A percentile compares a stretch with the other conserved stretches of the same genome.
Conservation (phyloP, 2,329 filamentous ascomycete genomes). For the Neopestalotiopsis sp. region DNA sequence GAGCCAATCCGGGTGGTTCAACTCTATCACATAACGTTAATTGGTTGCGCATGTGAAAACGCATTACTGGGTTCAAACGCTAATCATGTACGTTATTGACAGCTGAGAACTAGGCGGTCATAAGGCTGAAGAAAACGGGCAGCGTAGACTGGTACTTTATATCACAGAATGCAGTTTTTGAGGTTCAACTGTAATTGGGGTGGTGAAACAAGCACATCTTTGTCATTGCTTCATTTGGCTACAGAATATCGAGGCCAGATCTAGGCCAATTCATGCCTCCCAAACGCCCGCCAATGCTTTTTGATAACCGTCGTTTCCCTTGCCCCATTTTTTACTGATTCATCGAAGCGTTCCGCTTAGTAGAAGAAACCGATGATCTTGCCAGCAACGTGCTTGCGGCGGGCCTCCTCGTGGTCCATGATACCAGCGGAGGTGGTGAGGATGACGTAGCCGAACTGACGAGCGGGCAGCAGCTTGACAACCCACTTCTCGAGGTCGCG, state of each 20-base stretch:
- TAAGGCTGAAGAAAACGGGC: background rate
- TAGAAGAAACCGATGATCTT: slow-evolving; percentile 99
- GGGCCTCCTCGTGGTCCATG: slow-evolving; percentile 99
- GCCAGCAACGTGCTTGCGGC: slow-evolving; percentile 97
- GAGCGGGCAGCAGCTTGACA: slow-evolving; percentile 96
- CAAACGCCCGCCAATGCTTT: slow-evolving; percentile 38
- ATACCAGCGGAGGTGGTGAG: slow-evolving; percentile 99
- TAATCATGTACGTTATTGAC: background rate
- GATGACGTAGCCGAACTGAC: slow-evolving; percentile 99
- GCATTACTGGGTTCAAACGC: too few species aligned
- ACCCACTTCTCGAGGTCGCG: slow-evolving; percentile 99
- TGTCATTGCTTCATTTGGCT: slow-evolving; percentile 35
- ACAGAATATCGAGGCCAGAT: slow-evolving; percentile 25
- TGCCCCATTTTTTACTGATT: slow-evolving; percentile 17
- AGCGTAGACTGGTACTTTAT: background rate
- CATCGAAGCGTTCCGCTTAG: slow-evolving; percentile 54
- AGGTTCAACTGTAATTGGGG: background rate
- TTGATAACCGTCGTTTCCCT: slow-evolving; percentile 9
- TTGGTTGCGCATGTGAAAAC: too few species aligned
- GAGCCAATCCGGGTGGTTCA: too few species aligned
- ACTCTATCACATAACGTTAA: too few species aligned
- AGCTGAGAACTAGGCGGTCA: background rate
- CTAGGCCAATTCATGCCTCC: slow-evolving; percentile 32
- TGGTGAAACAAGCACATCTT: slow-evolving; percentile 29
- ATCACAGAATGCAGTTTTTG: too few species aligned